Evolutionary conservation across 441 rosid species (phyloP).

Genomic region (Manihot esculenta): DNA sequence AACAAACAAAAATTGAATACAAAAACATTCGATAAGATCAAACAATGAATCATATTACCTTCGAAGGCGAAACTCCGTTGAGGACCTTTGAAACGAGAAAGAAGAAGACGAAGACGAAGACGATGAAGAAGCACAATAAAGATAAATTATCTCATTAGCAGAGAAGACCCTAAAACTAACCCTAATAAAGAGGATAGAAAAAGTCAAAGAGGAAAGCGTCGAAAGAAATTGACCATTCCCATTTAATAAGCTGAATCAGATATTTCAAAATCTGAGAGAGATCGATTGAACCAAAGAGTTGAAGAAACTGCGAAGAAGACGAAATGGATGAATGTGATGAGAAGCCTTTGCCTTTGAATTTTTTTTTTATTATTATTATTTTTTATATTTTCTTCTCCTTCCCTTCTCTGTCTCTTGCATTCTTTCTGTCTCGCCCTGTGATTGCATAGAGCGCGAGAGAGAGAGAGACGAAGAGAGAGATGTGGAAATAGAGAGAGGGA

Average conservation of each 20-base stretch:
- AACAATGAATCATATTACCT: slow-evolving; percentile 39
- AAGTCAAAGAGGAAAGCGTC: slow-evolving; percentile 14
- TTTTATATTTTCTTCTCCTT: not conserved
- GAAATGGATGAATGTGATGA: not conserved
- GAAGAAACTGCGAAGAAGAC: not conserved
- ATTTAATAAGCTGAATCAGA: slow-evolving; percentile 4
- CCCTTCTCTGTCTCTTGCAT: not conserved
- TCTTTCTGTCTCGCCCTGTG: slow-evolving; percentile 4
- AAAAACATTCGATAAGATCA: not conserved
- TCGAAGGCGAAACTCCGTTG: slow-evolving; percentile 59
- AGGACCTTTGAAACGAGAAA: slow-evolving; percentile 10
- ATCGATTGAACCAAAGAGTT: not conserved
- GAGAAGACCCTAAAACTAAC: slow-evolving; percentile 27
- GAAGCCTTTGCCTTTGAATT: too few species aligned
- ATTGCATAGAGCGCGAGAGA: slow-evolving; percentile 4
- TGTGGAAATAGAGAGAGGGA: not conserved
- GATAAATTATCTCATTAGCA: slow-evolving; percentile 1
- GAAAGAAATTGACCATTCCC: not conserved
- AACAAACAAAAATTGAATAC: not conserved
- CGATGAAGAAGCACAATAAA: not conserved
- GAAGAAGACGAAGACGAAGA: not conserved
- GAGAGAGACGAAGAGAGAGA: too few species aligned
- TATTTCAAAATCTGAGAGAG: not conserved
- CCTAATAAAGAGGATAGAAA: not conserved
- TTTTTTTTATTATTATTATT: too few species aligned